Evolutionary conservation across 2,329 filamentous ascomycete species (phyloP).

Genomic region (Aulographum hederae): DNA sequence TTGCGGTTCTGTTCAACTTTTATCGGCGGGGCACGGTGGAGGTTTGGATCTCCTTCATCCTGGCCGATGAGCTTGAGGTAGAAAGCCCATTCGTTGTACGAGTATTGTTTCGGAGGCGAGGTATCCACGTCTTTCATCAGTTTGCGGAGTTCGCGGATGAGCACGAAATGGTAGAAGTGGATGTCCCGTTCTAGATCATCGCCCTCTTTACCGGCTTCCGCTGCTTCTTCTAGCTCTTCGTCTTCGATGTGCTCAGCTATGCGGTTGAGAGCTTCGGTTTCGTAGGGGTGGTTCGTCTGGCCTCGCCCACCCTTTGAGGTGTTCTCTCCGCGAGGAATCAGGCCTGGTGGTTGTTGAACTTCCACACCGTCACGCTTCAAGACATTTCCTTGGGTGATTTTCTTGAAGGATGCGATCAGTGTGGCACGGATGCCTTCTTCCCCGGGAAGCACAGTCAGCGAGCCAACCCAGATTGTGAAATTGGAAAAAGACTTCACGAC

Average conservation of each 20-base stretch:
- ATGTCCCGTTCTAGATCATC: constrained; percentile 27
- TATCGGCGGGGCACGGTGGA: constrained; percentile 15
- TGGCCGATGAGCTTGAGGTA: constrained; percentile 19
- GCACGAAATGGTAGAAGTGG: constrained; percentile 31
- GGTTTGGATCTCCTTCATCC: constrained; percentile 19
- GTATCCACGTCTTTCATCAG: constrained; percentile 23
- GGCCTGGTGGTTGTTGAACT: not conserved
- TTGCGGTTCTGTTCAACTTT: constrained; percentile 7
- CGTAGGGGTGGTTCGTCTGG: not conserved
- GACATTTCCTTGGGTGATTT: not conserved
- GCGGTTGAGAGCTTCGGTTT: constrained; percentile 12
- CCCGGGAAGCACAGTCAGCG: constrained; percentile 34
- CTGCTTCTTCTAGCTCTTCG: constrained; percentile 22
- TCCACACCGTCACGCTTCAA: not conserved
- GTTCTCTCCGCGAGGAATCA: not conserved
- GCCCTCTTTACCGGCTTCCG: constrained; percentile 21
- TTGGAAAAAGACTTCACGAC: constrained; percentile 35
- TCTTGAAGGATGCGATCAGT: not conserved
- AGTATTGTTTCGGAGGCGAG: constrained; percentile 20
- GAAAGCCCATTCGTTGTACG: constrained; percentile 20
- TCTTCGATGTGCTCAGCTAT: constrained; percentile 21
- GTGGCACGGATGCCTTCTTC: constrained; percentile 22
- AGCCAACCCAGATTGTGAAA: constrained; percentile 35
- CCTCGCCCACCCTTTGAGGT: not conserved
- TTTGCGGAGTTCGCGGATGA: constrained; percentile 24